Evolutionary conservation across 306 rosid species (phyloP).

Genomic region (Hippophae rhamnoides): DNA sequence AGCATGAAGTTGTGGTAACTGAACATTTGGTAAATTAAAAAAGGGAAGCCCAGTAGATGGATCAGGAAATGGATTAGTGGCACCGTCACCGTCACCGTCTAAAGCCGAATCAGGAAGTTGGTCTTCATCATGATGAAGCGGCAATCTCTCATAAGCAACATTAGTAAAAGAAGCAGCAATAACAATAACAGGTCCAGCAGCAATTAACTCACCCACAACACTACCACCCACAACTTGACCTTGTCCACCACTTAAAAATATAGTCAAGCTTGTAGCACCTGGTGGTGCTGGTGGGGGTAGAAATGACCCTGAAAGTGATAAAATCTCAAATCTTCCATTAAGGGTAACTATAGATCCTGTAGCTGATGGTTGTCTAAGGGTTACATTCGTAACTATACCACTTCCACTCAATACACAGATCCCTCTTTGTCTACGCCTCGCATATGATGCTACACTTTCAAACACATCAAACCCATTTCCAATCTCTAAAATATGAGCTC

Average conservation of each 20-base stretch:
- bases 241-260: conserved; percentile 67
- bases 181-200: conserved; percentile 74
- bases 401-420: conserved; percentile 78
- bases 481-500: conserved; percentile 85
- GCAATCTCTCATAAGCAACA: conserved; percentile 78
- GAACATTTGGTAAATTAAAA: conserved; percentile 74
- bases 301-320: conserved; percentile 72
- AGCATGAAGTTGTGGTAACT: conserved; percentile 51
- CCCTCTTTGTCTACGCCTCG: conserved; percentile 87
- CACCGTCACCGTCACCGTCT: conserved; percentile 30
- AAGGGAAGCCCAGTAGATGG: conserved; percentile 67
- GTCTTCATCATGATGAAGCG: conserved; percentile 54
- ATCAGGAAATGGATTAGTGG: conserved; percentile 39
- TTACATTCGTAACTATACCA: conserved; percentile 75
- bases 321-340: conserved; percentile 81
- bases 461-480: conserved; percentile 70
- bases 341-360: conserved; percentile 60
- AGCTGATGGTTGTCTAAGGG: conserved; percentile 54
- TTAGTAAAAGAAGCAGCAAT: conserved; percentile 79
- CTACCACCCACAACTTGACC: conserved; percentile 88
- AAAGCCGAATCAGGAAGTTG: conserved; percentile 42
- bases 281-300: conserved; percentile 94
- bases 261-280: conserved; percentile 66
- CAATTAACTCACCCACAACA: conserved; percentile 78
- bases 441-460: conserved; percentile 65